phyloP scores from a whole-genome alignment of 2,329 filamentous ascomycete genomes.

The Westerdykella sp. region DNA sequence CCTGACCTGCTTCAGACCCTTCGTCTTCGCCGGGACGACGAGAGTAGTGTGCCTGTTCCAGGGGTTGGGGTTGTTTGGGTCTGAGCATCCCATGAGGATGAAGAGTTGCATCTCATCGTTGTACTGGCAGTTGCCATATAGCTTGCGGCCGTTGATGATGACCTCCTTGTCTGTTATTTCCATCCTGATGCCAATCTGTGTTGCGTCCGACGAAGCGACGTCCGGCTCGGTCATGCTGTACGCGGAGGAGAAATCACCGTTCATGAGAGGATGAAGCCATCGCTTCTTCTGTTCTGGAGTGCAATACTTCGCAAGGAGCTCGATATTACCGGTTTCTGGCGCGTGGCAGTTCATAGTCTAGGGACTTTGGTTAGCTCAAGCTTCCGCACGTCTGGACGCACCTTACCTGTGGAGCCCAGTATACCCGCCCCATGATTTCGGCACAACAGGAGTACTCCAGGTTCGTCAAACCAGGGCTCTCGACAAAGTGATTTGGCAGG shows the following conservation, averaged over 20 bases:
- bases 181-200: conserved; percentile 41
- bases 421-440: conserved; percentile 43
- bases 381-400: conserved; percentile 1
- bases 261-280: conserved; percentile 46
- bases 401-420: conserved; percentile 41
- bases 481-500: conserved; percentile 38
- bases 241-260: conserved; percentile 45
- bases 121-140: conserved; percentile 38
- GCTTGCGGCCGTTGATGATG: conserved; percentile 39
- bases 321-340: conserved; percentile 49
- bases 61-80: conserved; percentile 36
- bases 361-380: background rate
- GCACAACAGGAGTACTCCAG: conserved; percentile 44
- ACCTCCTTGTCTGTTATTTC: conserved; percentile 35
- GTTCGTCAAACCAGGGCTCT: conserved; percentile 43
- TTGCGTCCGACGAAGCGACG: conserved; percentile 46
- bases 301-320: conserved; percentile 49
- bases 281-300: conserved; percentile 45
- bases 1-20: conserved; percentile 36
- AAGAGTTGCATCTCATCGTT: conserved; percentile 34
- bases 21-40: conserved; percentile 35
- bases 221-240: conserved; percentile 50
- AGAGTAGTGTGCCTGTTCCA: conserved; percentile 39
- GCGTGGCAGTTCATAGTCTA: conserved; percentile 44
- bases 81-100: conserved; percentile 37